Conservation (phyloP, 1,284 basidiomycete genomes). For the Ustilago esculenta region DNA sequence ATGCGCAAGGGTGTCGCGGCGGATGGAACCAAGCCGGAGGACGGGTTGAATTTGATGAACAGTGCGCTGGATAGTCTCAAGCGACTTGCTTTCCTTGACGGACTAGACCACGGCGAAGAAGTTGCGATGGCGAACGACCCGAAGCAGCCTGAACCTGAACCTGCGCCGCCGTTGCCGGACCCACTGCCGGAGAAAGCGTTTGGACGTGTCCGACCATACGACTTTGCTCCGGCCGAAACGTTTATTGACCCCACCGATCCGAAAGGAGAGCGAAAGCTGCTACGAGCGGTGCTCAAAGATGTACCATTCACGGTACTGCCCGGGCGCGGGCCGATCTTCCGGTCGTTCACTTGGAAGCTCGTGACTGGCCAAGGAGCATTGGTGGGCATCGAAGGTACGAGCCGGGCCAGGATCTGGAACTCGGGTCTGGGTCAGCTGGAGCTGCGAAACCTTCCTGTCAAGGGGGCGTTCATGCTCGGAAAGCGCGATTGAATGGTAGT, state of each 20-base stretch:
- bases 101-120: constrained; percentile 6
- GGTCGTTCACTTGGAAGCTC: constrained; percentile 60
- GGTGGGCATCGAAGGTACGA: constrained; percentile 58
- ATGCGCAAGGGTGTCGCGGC: constrained; percentile 36
- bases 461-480: constrained; percentile 58
- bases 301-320: constrained; percentile 59
- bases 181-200: constrained; percentile 59
- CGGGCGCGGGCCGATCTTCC: constrained; percentile 48
- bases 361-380: constrained; percentile 58
- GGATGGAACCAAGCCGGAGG: neutral
- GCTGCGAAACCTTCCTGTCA: constrained; percentile 56
- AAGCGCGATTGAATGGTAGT: constrained; percentile 27
- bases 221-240: constrained; percentile 55
- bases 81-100: constrained; percentile 24
- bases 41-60: constrained; percentile 17
- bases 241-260: constrained; percentile 52
- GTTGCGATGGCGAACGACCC: constrained; percentile 7
- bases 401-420: constrained; percentile 62
- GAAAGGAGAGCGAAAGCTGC: constrained; percentile 46
- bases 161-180: constrained; percentile 53
- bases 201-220: constrained; percentile 55
- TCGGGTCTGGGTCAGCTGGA: constrained; percentile 53
- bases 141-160: constrained; percentile 45
- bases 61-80: constrained; percentile 31
- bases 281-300: constrained; percentile 54